Conservation (phyloP, 176 grass and related monocot species). For the Raddia guianensis region DNA sequence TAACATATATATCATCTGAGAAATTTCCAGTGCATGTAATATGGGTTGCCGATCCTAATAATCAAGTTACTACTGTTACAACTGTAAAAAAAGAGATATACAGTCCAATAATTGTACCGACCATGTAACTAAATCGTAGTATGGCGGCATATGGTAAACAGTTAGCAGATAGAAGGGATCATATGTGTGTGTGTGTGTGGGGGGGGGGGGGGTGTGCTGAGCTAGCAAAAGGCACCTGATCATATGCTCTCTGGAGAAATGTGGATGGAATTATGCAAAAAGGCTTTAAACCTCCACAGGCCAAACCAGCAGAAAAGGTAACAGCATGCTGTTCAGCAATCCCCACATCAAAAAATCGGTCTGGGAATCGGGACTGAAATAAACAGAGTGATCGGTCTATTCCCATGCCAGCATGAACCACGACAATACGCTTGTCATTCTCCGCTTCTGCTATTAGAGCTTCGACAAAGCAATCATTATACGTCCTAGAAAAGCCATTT, state of each 20-base stretch:
- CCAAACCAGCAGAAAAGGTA: slow-evolving; percentile 77
- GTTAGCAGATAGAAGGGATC: neutral
- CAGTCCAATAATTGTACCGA: neutral
- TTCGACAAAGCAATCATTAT: slow-evolving; percentile 70
- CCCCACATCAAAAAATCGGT: slow-evolving; percentile 77
- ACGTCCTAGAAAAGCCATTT: slow-evolving; percentile 58
- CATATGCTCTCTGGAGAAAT: slow-evolving; percentile 78
- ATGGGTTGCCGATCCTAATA: neutral
- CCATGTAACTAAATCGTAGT: neutral
- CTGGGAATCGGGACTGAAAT: slow-evolving; percentile 74
- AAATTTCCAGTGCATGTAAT: neutral
- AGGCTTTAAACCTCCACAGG: slow-evolving; percentile 74
- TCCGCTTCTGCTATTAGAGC: slow-evolving; percentile 73
- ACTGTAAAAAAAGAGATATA: neutral
- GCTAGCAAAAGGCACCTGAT: slow-evolving; percentile 57
- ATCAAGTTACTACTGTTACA: neutral
- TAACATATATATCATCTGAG: neutral
- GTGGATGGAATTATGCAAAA: slow-evolving; percentile 78
- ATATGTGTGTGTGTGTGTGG: too few relatives aligned
- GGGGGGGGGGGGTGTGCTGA: neutral
- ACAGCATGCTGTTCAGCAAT: slow-evolving; percentile 81
- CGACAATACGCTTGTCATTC: slow-evolving; percentile 62
- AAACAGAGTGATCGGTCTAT: slow-evolving; percentile 59
- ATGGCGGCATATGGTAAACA: neutral
- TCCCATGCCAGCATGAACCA: slow-evolving; percentile 74